Evolutionary conservation across 768 basidiomycete genomes (phyloP).

Genomic region (Hortiboletus campestris): DNA sequence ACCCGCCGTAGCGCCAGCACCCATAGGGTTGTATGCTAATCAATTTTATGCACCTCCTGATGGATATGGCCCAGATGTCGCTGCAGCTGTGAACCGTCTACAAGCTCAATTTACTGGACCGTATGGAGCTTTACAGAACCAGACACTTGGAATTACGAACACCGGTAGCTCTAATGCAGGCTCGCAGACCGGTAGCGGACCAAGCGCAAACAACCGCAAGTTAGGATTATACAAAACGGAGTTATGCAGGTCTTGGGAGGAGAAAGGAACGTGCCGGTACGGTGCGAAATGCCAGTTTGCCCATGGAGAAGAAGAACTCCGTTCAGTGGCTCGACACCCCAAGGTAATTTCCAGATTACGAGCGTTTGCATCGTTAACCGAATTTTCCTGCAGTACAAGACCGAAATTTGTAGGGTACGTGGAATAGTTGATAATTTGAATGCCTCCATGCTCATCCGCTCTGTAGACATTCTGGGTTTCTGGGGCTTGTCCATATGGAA

Average conservation of each 20-base stretch:
- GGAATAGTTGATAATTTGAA: not conserved
- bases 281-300: constrained; percentile 91
- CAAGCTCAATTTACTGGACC: constrained; percentile 55
- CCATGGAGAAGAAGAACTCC: constrained; percentile 86
- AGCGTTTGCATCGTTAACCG: constrained; percentile 14
- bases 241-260: constrained; percentile 88
- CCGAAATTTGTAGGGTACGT: constrained; percentile 86
- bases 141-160: constrained; percentile 43
- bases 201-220: constrained; percentile 90
- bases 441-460: constrained; percentile 7
- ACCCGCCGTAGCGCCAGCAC: constrained; percentile 38
- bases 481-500: constrained; percentile 89
- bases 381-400: constrained; percentile 67
- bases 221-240: constrained; percentile 90
- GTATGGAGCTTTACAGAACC: constrained; percentile 49
- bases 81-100: constrained; percentile 58
- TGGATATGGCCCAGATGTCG: constrained; percentile 52
- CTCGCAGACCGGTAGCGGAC: constrained; percentile 51
- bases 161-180: constrained; percentile 32
- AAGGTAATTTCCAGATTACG: constrained; percentile 52
- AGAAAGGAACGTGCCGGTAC: constrained; percentile 84
- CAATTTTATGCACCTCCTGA: constrained; percentile 69
- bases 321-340: constrained; percentile 81
- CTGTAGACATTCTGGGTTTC: constrained; percentile 89
- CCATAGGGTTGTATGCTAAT: constrained; percentile 64